phyloP scores from a whole-genome alignment of 1,139 yeast species.

The Candida buenavistaensis region DNA sequence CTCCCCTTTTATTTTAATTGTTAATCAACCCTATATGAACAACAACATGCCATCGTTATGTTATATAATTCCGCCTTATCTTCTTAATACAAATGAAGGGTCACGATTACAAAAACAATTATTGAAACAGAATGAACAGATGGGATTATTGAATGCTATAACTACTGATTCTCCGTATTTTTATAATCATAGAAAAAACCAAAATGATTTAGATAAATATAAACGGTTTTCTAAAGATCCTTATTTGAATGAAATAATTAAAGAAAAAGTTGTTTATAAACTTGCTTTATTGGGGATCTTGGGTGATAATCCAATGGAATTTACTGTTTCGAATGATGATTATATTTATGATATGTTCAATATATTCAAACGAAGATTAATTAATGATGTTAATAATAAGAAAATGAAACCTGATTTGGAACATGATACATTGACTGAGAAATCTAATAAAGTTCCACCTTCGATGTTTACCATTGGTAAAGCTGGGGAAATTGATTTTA shows the following conservation, averaged over 20 bases:
- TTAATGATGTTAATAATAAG: constrained; percentile 11
- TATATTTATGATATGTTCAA: constrained; percentile 34
- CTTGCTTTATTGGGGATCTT: constrained; percentile 38
- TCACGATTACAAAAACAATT: constrained; percentile 30
- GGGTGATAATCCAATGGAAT: constrained; percentile 36
- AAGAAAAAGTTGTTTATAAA: constrained; percentile 37
- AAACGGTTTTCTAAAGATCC: constrained; percentile 32
- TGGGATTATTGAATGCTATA: constrained; percentile 30
- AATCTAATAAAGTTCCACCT: constrained; percentile 4
- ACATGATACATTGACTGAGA: constrained; percentile 4
- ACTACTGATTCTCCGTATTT: constrained; percentile 26
- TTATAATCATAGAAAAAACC: constrained; percentile 12
- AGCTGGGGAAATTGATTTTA: constrained; percentile 26
- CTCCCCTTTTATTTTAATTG: too few relatives aligned
- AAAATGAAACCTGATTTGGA: constrained; percentile 3
- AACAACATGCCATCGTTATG: constrained; percentile 13
- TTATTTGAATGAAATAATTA: constrained; percentile 32
- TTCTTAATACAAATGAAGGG: constrained; percentile 41
- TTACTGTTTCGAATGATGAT: constrained; percentile 19
- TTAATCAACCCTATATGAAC: too few relatives aligned
- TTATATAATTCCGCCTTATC: constrained; percentile 46
- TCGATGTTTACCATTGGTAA: constrained; percentile 18
- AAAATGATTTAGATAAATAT: constrained; percentile 8
- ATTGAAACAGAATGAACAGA: constrained; percentile 21
- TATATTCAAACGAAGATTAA: constrained; percentile 32